Evolutionary conservation across 805 yeast genomes (phyloP).

Genomic region (Metschnikowia sp.): DNA sequence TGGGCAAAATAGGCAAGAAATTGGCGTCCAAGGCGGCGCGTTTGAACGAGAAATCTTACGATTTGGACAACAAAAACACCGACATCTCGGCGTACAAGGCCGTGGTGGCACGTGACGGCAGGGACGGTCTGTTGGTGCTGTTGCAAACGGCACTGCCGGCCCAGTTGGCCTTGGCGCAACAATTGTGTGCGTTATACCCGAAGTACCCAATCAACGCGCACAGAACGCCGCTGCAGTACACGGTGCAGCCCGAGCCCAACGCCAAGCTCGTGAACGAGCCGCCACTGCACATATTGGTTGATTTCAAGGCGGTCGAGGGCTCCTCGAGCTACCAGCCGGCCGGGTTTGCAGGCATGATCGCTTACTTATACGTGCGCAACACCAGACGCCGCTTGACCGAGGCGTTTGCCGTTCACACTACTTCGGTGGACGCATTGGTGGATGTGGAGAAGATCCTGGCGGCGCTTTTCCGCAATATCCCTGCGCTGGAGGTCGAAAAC

Average conservation of each 20-base stretch:
- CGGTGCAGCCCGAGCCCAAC: slow-evolving; percentile 45
- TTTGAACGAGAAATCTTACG: slow-evolving; percentile 37
- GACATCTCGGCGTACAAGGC: slow-evolving; percentile 68
- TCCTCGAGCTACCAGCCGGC: slow-evolving; percentile 59
- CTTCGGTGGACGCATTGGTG: slow-evolving; percentile 52
- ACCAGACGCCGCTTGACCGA: slow-evolving; percentile 66
- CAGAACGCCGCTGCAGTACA: slow-evolving; percentile 22
- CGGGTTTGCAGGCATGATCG: slow-evolving; percentile 68
- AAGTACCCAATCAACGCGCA: slow-evolving; percentile 57
- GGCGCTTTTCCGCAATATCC: slow-evolving; percentile 74
- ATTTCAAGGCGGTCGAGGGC: slow-evolving; percentile 64
- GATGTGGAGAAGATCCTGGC: slow-evolving; percentile 68
- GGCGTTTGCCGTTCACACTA: slow-evolving; percentile 68
- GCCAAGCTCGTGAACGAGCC: slow-evolving; percentile 47
- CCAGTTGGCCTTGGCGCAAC: slow-evolving; percentile 61
- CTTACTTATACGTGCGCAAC: slow-evolving; percentile 68
- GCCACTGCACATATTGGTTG: slow-evolving; percentile 70
- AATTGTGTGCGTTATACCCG: slow-evolving; percentile 67
- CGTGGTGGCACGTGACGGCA: slow-evolving; percentile 59
- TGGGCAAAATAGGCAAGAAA: slow-evolving; percentile 60
- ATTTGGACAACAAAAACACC: slow-evolving; percentile 36
- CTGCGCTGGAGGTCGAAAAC: slow-evolving; percentile 59
- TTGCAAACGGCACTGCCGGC: slow-evolving; percentile 46
- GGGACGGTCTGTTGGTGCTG: slow-evolving; percentile 54
- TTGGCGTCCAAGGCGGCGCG: slow-evolving; percentile 44